Percentiles rank a stretch among this genome's conserved stretches.
Evolutionary conservation across 768 basidiomycete species (phyloP).

Genomic region (Dioszegia hungarica): DNA sequence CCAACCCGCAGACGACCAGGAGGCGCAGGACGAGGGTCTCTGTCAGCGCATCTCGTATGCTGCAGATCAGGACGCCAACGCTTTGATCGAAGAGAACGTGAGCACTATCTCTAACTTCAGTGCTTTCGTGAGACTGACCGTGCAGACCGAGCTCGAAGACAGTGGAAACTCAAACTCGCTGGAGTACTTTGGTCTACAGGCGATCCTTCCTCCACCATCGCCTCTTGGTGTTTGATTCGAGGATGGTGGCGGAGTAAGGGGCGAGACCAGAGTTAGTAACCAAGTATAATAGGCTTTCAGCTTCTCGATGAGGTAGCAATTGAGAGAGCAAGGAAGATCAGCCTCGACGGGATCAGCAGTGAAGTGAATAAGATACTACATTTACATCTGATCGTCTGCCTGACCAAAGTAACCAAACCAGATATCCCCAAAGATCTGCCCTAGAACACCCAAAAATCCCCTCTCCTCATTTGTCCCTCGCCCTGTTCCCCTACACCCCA

Average conservation of each 20-base stretch:
- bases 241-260: neutral
- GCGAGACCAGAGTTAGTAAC: neutral
- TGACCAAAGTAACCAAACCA: too few species aligned
- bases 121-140: neutral
- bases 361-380: too few species aligned
- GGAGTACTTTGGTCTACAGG: conserved; percentile 1
- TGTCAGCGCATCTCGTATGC: neutral
- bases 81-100: neutral
- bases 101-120: neutral
- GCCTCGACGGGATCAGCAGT: too few species aligned
- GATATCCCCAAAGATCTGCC: too few species aligned
- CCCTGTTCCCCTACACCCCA: too few species aligned
- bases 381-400: too few species aligned
- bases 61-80: neutral
- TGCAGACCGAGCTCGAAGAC: neutral
- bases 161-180: neutral
- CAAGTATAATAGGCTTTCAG: too few species aligned
- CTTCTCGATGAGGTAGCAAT: too few species aligned
- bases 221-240: neutral
- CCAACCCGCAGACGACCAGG: neutral
- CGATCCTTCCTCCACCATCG: neutral
- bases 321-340: too few species aligned
- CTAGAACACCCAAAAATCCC: too few species aligned
- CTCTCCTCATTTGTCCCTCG: too few species aligned
- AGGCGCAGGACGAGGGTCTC: neutral